Evolutionary conservation across 306 rosid species (phyloP).

Genomic region (Morella rubra): DNA sequence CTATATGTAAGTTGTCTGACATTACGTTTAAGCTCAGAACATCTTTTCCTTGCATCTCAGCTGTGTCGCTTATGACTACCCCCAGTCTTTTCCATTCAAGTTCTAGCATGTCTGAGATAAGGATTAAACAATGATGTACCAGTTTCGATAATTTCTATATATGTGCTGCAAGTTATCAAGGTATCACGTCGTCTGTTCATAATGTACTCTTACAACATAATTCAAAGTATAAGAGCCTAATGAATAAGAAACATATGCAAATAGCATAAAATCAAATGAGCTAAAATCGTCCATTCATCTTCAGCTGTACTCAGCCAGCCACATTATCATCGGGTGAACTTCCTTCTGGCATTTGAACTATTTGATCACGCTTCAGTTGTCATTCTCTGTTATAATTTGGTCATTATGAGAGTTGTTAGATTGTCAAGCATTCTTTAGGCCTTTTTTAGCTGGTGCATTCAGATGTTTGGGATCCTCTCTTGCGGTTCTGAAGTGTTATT

Average conservation of each 20-base stretch:
- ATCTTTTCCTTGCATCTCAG: not conserved
- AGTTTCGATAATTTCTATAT: not conserved
- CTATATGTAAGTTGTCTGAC: constrained; percentile 58
- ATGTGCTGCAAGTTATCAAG: too few relatives aligned
- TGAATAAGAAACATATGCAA: too few relatives aligned
- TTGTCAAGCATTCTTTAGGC: not conserved
- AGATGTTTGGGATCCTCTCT: not conserved
- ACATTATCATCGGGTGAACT: too few relatives aligned
- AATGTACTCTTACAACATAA: too few relatives aligned
- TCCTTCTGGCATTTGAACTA: too few relatives aligned
- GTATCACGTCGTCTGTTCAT: too few relatives aligned
- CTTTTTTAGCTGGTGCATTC: not conserved
- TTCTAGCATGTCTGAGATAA: not conserved
- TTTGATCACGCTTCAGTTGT: not conserved
- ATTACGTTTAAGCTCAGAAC: constrained; percentile 17
- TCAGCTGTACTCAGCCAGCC: too few relatives aligned
- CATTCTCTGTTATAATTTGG: not conserved
- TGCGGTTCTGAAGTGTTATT: not conserved
- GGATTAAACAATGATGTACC: not conserved
- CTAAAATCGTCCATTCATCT: too few relatives aligned
- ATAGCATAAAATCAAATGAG: too few relatives aligned
- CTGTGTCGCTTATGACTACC: not conserved
- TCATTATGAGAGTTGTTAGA: not conserved
- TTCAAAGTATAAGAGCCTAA: too few relatives aligned
- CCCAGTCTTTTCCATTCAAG: not conserved